Evolutionary conservation across 139 green algal species (phyloP).

Genomic region (Closterium sp.): DNA sequence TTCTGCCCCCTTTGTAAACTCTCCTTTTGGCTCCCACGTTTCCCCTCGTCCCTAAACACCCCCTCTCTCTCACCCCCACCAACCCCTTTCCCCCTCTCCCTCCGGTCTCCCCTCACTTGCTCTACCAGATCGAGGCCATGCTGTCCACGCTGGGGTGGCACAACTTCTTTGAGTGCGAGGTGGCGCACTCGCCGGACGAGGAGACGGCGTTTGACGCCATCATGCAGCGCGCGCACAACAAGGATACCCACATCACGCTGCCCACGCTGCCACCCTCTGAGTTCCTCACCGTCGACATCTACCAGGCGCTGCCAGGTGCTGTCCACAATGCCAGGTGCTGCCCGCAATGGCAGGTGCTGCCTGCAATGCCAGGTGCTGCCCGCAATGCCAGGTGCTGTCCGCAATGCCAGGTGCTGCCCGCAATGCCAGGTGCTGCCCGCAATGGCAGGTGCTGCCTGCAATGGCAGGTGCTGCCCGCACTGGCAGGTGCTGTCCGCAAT

Average conservation of each 20-base stretch:
- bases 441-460: neutral
- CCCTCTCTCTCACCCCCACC: no score
- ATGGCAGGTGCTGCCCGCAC: neutral
- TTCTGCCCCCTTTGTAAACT: no score
- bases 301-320: neutral
- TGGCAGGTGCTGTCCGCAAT: neutral
- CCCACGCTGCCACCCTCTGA: neutral
- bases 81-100: no score
- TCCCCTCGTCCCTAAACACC: no score
- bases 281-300: neutral
- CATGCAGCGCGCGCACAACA: neutral
- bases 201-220: neutral
- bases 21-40: no score
- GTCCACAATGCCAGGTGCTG: neutral
- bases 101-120: neutral
- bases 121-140: neutral
- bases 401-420: neutral
- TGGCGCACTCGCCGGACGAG: neutral
- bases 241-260: neutral
- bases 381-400: neutral
- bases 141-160: constrained; percentile 1
- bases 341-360: no score
- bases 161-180: constrained; percentile 6
- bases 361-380: neutral
- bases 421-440: neutral